These are phyloP conservation scores for Chalara sp. DNA, from an alignment of 2,329 filamentous ascomycete species.

Conservation along the genomic window DNA sequence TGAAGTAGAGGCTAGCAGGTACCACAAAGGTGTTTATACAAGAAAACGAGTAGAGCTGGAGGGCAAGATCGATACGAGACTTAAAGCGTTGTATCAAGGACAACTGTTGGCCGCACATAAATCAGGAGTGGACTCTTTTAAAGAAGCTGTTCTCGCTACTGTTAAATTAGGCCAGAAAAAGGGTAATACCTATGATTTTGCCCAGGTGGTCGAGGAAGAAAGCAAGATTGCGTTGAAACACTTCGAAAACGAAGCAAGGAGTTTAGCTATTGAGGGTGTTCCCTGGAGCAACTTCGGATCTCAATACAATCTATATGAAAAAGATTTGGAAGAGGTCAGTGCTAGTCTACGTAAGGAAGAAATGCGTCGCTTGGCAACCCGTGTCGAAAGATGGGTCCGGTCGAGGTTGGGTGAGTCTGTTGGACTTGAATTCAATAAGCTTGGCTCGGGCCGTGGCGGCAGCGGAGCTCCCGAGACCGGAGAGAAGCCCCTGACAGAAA, in stretches of 20 bases:
- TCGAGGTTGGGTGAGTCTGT: constrained; percentile 81
- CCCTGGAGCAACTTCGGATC: constrained; percentile 83
- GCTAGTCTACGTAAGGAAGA: constrained; percentile 83
- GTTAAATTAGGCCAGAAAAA: constrained; percentile 93
- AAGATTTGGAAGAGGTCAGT: constrained; percentile 87
- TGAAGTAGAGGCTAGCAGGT: constrained; percentile 82
- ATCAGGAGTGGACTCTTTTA: constrained; percentile 75
- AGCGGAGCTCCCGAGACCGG: constrained; percentile 72
- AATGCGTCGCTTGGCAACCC: constrained; percentile 84
- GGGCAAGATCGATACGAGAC: constrained; percentile 75
- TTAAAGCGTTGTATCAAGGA: constrained; percentile 83
- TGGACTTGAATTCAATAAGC: constrained; percentile 90
- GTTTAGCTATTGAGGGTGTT: constrained; percentile 70
- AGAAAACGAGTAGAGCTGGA: constrained; percentile 82
- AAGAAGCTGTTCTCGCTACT: constrained; percentile 74
- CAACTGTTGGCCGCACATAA: constrained; percentile 88
- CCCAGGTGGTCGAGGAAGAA: constrained; percentile 81
- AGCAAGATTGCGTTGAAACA: constrained; percentile 68
- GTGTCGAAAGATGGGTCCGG: constrained; percentile 90
- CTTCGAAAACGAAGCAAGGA: constrained; percentile 71
- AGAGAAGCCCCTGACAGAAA: constrained; percentile 67
- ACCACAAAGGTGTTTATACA: constrained; percentile 92
- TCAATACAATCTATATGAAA: constrained; percentile 73
- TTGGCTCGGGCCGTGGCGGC: constrained; percentile 81
- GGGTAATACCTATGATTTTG: constrained; percentile 86